phyloP scores from a whole-genome alignment of 139 green algal genomes.

The Pseudopediastrum boryanum region DNA sequence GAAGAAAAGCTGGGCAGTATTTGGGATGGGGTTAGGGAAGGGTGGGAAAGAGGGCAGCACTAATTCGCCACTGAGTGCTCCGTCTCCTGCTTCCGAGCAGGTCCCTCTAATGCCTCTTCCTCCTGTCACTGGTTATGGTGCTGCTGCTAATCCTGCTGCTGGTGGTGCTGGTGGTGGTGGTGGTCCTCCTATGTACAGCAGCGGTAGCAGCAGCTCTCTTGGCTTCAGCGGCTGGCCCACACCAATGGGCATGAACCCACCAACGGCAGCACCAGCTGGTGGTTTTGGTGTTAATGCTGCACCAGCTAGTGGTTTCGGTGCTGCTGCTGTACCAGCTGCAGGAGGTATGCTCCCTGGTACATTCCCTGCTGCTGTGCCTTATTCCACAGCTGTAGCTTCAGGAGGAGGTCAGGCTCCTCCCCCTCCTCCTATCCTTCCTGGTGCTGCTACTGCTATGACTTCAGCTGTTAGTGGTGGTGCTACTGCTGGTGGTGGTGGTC shows the following conservation, averaged over 20 bases:
- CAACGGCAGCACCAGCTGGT: not conserved
- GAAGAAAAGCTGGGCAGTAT: too few species aligned
- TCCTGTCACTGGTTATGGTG: not conserved
- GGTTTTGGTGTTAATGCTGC: not conserved
- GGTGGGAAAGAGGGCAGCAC: too few species aligned
- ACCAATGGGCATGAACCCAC: not conserved
- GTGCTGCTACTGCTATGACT: not conserved
- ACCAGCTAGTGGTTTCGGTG: not conserved
- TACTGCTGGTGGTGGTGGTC: not conserved
- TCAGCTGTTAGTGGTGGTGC: not conserved
- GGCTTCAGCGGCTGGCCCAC: not conserved
- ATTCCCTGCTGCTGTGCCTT: not conserved
- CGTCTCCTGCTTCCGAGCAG: too few species aligned
- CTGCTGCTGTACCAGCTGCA: not conserved
- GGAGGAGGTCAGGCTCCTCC: not conserved
- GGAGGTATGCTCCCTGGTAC: not conserved
- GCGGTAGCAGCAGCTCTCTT: slow-evolving; percentile 26
- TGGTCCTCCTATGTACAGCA: not conserved
- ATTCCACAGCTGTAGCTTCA: not conserved
- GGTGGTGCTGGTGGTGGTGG: not conserved
- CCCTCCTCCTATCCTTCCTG: not conserved
- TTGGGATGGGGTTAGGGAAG: too few species aligned
- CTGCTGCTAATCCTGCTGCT: not conserved
- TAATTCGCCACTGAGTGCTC: too few species aligned
- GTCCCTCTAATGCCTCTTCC: not conserved